Evolutionary conservation across 805 yeast species (phyloP).

Genomic region (Pichia sporocuriosa): DNA sequence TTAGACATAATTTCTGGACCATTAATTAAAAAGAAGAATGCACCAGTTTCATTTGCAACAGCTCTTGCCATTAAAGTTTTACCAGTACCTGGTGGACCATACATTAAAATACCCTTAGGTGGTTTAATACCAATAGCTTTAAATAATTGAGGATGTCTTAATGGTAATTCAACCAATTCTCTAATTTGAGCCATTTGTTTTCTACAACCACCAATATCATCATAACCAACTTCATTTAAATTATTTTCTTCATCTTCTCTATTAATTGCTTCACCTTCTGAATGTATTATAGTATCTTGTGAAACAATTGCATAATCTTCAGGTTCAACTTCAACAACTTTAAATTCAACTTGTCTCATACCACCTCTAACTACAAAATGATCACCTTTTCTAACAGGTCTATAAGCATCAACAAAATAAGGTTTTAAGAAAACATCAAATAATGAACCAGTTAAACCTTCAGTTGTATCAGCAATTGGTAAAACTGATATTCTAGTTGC

Average conservation of each 20-base stretch:
- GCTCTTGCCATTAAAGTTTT: constrained; percentile 99
- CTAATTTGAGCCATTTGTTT: constrained; percentile 99
- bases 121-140: constrained; percentile 98
- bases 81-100: constrained; percentile 99
- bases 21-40: constrained; percentile 93
- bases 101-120: constrained; percentile 96
- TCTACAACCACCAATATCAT: constrained; percentile 98
- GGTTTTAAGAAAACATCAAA: constrained; percentile 96
- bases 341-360: constrained; percentile 98
- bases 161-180: constrained; percentile 95
- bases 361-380: constrained; percentile 96
- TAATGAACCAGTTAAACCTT: constrained; percentile 93
- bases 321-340: constrained; percentile 97
- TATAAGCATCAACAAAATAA: constrained; percentile 96
- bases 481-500: constrained; percentile 91
- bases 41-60: constrained; percentile 99
- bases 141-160: constrained; percentile 97
- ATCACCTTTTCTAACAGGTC: constrained; percentile 98
- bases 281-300: constrained; percentile 95
- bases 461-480: constrained; percentile 97
- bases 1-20: constrained; percentile 99
- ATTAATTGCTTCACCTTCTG: constrained; percentile 98
- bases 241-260: constrained; percentile 97
- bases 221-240: constrained; percentile 95
- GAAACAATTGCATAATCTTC: constrained; percentile 96